These are phyloP conservation scores for Oryza meyeriana DNA, from an alignment of 176 grass and related monocot genomes.

Conservation along the genomic window DNA sequence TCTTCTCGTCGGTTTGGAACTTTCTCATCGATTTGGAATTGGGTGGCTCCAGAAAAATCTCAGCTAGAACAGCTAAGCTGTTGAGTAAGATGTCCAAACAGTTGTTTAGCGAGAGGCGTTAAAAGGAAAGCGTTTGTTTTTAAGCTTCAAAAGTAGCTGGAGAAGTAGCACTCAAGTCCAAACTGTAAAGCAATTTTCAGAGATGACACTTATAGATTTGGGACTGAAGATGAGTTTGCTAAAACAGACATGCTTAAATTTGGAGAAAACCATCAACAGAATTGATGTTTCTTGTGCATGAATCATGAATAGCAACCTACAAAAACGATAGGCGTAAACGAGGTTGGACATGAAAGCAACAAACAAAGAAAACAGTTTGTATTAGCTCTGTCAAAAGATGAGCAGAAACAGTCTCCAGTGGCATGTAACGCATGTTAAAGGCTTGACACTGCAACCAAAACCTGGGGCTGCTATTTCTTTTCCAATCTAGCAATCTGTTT, in stretches of 20 bases:
- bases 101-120: background rate
- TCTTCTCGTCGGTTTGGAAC: constrained; percentile 7
- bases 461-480: background rate
- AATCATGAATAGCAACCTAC: background rate
- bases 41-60: background rate
- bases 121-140: background rate
- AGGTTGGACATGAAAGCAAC: background rate
- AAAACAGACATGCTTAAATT: background rate
- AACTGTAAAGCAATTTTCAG: background rate
- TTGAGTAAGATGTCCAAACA: background rate
- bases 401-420: background rate
- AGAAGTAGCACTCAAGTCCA: background rate
- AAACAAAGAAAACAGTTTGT: background rate
- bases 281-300: background rate
- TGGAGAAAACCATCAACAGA: background rate
- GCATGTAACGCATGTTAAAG: background rate
- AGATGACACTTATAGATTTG: background rate
- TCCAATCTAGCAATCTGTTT: background rate
- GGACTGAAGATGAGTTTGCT: background rate
- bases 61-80: background rate
- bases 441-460: background rate
- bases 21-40: background rate
- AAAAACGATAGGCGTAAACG: background rate
- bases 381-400: background rate
- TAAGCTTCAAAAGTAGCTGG: background rate